Percentiles rank a stretch among this genome's conserved stretches.
These are phyloP conservation scores for Jimgerdemannia lactiflua DNA, from an alignment of 192 early-diverging fungal genomes.

Conservation along the genomic window DNA sequence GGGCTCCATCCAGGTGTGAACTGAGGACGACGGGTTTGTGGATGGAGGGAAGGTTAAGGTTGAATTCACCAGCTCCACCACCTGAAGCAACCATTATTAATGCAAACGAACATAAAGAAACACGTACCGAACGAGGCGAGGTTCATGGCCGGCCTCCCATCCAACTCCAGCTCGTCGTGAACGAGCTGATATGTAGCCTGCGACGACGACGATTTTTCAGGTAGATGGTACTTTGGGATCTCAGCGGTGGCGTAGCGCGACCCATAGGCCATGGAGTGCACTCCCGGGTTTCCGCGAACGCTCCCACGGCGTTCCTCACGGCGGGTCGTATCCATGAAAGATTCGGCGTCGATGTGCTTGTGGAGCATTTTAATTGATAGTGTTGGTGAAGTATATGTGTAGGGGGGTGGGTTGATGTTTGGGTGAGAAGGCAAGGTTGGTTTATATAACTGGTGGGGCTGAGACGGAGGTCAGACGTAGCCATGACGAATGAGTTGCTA, in stretches of 20 bases:
- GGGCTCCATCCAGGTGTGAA: conserved; percentile 75
- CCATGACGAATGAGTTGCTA: too few species aligned
- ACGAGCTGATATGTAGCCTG: conserved; percentile 67
- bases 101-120: not conserved
- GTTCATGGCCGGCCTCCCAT: conserved; percentile 60
- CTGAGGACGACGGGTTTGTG: conserved; percentile 2
- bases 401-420: too few species aligned
- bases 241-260: conserved; percentile 42
- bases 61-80: not conserved
- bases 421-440: too few species aligned
- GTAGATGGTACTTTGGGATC: conserved; percentile 38
- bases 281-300: not conserved
- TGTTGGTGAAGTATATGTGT: too few species aligned
- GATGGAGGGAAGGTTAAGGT: not conserved
- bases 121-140: conserved; percentile 48
- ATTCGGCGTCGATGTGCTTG: conserved; percentile 32
- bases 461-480: too few species aligned
- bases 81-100: conserved; percentile 5
- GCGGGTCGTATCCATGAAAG: conserved; percentile 15
- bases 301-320: not conserved
- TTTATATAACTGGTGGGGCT: too few species aligned
- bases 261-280: conserved; percentile 35
- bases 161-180: conserved; percentile 68
- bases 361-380: conserved; percentile 3
- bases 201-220: conserved; percentile 40